Evolutionary conservation across 257 asterid species (phyloP).

Genomic region (Fraxinus excelsior): DNA sequence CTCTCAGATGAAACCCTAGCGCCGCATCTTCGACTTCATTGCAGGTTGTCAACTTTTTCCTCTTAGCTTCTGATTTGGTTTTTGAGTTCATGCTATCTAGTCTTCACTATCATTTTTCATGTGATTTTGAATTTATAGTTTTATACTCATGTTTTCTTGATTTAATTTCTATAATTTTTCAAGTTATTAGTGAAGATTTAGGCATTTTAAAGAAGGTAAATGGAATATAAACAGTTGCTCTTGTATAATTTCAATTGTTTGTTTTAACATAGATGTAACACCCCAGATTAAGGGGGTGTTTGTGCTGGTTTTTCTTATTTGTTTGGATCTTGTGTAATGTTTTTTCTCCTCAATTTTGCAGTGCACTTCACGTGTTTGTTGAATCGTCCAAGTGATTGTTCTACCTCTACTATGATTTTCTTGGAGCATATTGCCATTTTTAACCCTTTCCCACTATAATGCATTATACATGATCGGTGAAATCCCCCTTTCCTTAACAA

Average conservation of each 20-base stretch:
- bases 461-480: no score
- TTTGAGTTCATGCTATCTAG: conserved; percentile 7
- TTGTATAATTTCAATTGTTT: conserved; percentile 7
- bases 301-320: no score
- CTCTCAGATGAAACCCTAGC: no score
- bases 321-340: no score
- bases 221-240: neutral
- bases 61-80: neutral
- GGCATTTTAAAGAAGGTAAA: conserved; percentile 85
- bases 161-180: conserved; percentile 22
- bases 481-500: no score
- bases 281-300: no score
- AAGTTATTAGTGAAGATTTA: conserved; percentile 85
- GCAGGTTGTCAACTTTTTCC: neutral
- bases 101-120: neutral
- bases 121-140: neutral
- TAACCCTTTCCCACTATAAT: no score
- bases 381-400: no score
- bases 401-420: no score
- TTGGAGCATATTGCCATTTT: no score
- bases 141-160: conserved; percentile 8
- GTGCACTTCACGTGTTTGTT: no score
- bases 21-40: neutral
- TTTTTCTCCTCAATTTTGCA: no score
- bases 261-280: neutral